Base-by-base conservation (phyloP, 805 yeast species). In the Barnettozyma californica region DNA sequence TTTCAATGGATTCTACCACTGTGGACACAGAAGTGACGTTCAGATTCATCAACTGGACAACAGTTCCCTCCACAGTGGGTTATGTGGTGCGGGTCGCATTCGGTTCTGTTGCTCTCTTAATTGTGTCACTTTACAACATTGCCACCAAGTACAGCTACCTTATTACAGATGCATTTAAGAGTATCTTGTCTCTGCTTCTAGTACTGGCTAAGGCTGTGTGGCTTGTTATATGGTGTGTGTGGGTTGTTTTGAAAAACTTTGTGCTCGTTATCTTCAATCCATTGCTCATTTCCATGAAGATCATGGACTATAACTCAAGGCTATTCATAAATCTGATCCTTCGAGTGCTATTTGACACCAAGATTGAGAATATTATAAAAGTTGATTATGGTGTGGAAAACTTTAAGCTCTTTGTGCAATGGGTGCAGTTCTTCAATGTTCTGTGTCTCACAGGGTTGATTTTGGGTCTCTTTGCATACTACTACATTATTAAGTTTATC, bases 341-440 rank as follows among this genome's bases (percentile, higher is more conserved):
- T 4, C 20, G 26, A 1, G 25, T 56, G 5, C 27, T 59, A 1
- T 58, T 59, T 26, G 47, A 50, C 25, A 56, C 58, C 0, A 44
- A 40, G 31, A 21, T 59, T 11, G 58, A 55, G 23, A 27, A 52
- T 5, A 39, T 59, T 0, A 26, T 58, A 14, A 49, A 41, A 0
- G 14, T 47, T 1, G 57, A 58, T 33, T 52, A 55, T 42, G 57
- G 60, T 0, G 29, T 50, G 10, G 44, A 44, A 2, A 57, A 56
- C 31, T 38, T 59, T 23, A 53, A 50, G 20, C 41, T 60, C 5
- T 21, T 57, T 19, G 54, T 55, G 13, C 53, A 58, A 26, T 57
- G 61, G 58, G 29, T 60, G 1, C 53, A 57, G 31, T 57, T 52
- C 41, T 37, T 58, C 20, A 58, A 57, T 34, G 55, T 58, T 10